Evolutionary conservation across 139 green algal species (phyloP), one percentile per base, ranked within the genome.

Genomic region (Tetradesmus lagerheimii): DNA sequence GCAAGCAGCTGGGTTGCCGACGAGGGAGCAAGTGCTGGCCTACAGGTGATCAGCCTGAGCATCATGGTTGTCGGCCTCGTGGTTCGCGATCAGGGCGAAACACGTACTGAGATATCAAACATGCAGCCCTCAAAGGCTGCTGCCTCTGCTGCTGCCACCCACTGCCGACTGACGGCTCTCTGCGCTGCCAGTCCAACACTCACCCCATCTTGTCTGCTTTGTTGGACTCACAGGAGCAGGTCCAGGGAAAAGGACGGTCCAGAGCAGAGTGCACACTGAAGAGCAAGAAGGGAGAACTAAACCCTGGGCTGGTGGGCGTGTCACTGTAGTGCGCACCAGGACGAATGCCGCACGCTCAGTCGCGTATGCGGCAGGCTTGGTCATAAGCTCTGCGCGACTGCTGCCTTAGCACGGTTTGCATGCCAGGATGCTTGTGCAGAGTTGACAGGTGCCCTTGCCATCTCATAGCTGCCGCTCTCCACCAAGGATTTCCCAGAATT

Each of bases 121-220:
- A 71, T 31, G 23, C 1, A 71, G 23, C 11, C 27, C 15, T 57
- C 37, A 47, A n/a, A 83, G 74, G 34, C 31, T 43, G 77, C 77
- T 39, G 18, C 41, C 3, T 31, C 41, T 47, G n/a, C 66, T 45
- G 35, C 14, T 50, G 15, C 18, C 34, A 71, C 57, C 23, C 57
- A 31, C 57, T 71, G 57, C 57, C 57, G 57, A 71, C 57, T 71
- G 57, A 71, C 57, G 57, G 57, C 57, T 71, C 57, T 71, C 57
- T 71, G 57, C 57, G 57, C 57, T 71, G 57, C 57, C 57, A 71
- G 57, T 71, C 23, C 57, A 71, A 1, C 57, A 71, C 57, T 71
- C 57, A 71, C 57, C 57, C 57, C 57, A 71, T 71, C 57, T 71
- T 71, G 57, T 71, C 57, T 71, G 57, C 57, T 71, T 71, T 71